Percentiles rank a stretch among this genome's conserved stretches.
These are phyloP conservation scores for Diaporthe sp. DNA, from an alignment of 2,329 filamentous ascomycete genomes.

Conservation along the genomic window DNA sequence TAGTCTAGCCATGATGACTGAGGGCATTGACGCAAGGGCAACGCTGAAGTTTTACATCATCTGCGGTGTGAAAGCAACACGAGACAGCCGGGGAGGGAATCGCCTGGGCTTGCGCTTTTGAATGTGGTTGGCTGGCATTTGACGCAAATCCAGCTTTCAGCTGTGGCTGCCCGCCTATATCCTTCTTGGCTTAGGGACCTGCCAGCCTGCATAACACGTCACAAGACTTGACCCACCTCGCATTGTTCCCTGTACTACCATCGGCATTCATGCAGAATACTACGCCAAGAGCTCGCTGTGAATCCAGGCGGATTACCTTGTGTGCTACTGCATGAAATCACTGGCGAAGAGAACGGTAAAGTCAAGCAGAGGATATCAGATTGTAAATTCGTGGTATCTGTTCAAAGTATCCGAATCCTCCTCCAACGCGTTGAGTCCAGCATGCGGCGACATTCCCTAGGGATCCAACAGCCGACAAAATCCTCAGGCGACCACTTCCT, in stretches of 20 bases:
- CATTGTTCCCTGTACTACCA: neutral
- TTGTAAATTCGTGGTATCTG: constrained; percentile 36
- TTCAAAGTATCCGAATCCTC: constrained; percentile 11
- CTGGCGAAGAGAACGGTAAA: no score
- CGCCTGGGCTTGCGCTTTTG: neutral
- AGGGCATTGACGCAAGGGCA: no score
- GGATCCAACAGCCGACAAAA: no score
- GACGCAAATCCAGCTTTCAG: neutral
- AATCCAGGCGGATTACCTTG: no score
- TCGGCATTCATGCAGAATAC: neutral
- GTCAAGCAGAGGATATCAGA: neutral
- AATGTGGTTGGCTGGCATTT: neutral
- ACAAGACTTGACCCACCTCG: neutral
- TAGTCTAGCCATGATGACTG: neutral
- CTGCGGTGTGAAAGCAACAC: neutral
- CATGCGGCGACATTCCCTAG: neutral
- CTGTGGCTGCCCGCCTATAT: no score
- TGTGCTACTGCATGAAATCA: no score
- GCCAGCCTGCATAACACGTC: neutral
- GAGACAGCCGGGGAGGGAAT: neutral
- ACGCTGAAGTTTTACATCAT: neutral
- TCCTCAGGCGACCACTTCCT: constrained; percentile 43
- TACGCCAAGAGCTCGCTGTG: no score
- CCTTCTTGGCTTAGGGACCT: neutral
- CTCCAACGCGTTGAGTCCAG: neutral